Conservation (phyloP, 2,329 filamentous ascomycete genomes). For the Colletotrichum theobromicola region DNA sequence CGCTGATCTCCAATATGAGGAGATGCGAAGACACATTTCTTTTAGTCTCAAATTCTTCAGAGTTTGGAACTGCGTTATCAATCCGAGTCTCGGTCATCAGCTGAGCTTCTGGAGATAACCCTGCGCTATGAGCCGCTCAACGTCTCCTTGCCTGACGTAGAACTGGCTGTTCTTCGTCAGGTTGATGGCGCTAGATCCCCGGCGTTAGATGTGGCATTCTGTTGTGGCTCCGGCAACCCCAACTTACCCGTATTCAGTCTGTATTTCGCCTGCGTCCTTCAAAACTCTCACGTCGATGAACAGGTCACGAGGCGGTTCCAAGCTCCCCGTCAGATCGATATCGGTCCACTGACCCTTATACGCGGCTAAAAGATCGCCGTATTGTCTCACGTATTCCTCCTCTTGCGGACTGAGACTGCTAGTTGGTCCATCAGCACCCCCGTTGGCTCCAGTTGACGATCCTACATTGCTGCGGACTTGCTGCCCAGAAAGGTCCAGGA, state of each 20-base stretch:
- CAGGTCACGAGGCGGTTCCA: slow-evolving; percentile 92
- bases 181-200: slow-evolving; percentile 76
- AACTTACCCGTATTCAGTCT: slow-evolving; percentile 95
- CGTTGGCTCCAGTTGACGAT: slow-evolving; percentile 33
- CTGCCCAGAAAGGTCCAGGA: slow-evolving; percentile 72
- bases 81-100: slow-evolving; percentile 50
- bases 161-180: slow-evolving; percentile 98
- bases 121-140: slow-evolving; percentile 91
- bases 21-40: not conserved
- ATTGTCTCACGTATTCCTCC: slow-evolving; percentile 93
- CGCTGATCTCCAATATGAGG: not conserved
- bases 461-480: slow-evolving; percentile 49
- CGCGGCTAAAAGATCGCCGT: slow-evolving; percentile 88
- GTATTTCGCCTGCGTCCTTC: slow-evolving; percentile 97
- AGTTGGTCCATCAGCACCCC: slow-evolving; percentile 53
- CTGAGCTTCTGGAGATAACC: slow-evolving; percentile 92
- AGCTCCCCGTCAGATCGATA: slow-evolving; percentile 89
- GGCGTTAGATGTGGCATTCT: slow-evolving; percentile 16
- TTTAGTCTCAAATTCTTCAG: not conserved
- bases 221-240: not conserved
- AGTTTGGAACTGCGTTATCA: not conserved
- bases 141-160: slow-evolving; percentile 93
- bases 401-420: slow-evolving; percentile 93
- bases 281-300: slow-evolving; percentile 97
- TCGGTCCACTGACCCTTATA: slow-evolving; percentile 99